Percentiles rank a stretch among this genome's conserved stretches.
phyloP scores from a whole-genome alignment of 768 basidiomycete species.

The Cyclocybe aegerita region DNA sequence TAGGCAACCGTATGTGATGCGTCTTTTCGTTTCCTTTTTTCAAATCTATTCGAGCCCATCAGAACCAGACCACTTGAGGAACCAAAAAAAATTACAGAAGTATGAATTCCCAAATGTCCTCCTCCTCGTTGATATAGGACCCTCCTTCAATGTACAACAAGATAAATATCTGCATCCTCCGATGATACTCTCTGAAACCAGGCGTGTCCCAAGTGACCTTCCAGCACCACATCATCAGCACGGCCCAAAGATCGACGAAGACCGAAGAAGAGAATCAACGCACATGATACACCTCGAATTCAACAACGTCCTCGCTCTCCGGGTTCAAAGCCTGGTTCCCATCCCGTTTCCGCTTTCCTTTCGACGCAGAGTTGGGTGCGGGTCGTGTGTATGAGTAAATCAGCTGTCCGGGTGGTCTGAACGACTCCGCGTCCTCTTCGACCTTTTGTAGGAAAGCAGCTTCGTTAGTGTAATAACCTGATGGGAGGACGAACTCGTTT shows the following conservation, averaged over 20 bases:
- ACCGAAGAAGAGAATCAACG: conserved; percentile 24
- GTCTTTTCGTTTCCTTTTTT: conserved; percentile 69
- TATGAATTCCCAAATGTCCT: conserved; percentile 92
- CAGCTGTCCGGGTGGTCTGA: conserved; percentile 74
- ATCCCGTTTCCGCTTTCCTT: conserved; percentile 55
- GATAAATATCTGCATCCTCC: conserved; percentile 92
- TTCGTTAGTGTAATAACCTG: conserved; percentile 73
- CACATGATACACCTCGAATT: conserved; percentile 91
- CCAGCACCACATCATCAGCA: not conserved
- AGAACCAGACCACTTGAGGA: not conserved
- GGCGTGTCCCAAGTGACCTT: conserved; percentile 84
- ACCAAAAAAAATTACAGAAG: conserved; percentile 59
- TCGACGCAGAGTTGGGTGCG: conserved; percentile 33
- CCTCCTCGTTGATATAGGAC: conserved; percentile 91
- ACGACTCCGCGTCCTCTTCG: conserved; percentile 73
- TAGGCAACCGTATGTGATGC: conserved; percentile 58
- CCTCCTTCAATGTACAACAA: conserved; percentile 94
- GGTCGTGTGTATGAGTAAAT: conserved; percentile 78
- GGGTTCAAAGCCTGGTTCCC: conserved; percentile 40
- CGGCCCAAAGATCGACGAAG: not conserved
- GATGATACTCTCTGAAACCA: conserved; percentile 90
- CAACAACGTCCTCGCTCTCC: conserved; percentile 60
- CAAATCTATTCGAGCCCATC: conserved; percentile 53
- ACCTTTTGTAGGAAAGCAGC: conserved; percentile 66
- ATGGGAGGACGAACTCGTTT: not conserved